These are phyloP conservation scores for Phaeomoniella chlamydospora DNA, from an alignment of 2,329 filamentous ascomycete species.

Conservation along the genomic window DNA sequence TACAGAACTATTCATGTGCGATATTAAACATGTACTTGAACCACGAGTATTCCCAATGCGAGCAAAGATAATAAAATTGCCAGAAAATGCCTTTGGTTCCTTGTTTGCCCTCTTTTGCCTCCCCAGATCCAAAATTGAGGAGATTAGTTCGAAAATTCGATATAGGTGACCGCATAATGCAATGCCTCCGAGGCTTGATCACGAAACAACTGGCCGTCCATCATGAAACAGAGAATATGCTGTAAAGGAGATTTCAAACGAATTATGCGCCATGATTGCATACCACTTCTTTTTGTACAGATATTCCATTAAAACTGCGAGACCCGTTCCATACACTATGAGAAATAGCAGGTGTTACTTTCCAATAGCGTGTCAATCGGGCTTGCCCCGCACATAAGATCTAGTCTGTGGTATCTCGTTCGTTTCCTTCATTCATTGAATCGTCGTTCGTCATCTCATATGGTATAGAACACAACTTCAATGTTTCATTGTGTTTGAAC, in stretches of 20 bases:
- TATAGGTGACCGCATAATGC: too few relatives aligned
- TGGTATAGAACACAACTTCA: conserved; percentile 71
- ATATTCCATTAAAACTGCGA: neutral
- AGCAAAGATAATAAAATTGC: too few relatives aligned
- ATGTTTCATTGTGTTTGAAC: conserved; percentile 82
- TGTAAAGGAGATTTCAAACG: too few relatives aligned
- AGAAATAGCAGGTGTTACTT: neutral
- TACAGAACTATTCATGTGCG: too few relatives aligned
- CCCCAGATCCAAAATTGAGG: too few relatives aligned
- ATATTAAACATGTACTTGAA: too few relatives aligned
- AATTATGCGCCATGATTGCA: neutral
- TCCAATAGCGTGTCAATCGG: neutral
- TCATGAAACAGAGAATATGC: neutral
- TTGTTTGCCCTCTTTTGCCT: too few relatives aligned
- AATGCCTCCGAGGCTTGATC: too few relatives aligned
- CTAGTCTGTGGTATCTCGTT: conserved; percentile 3
- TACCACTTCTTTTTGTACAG: neutral
- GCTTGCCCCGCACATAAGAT: conserved; percentile 6
- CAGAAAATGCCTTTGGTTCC: too few relatives aligned
- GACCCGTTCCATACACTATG: neutral
- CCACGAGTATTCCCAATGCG: too few relatives aligned
- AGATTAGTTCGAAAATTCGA: too few relatives aligned
- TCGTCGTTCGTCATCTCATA: conserved; percentile 11
- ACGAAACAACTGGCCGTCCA: too few relatives aligned
- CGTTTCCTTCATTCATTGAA: conserved; percentile 13